Evolutionary conservation across 2,329 filamentous ascomycete species (phyloP).

Genomic region (Cyphellophora europaea): DNA sequence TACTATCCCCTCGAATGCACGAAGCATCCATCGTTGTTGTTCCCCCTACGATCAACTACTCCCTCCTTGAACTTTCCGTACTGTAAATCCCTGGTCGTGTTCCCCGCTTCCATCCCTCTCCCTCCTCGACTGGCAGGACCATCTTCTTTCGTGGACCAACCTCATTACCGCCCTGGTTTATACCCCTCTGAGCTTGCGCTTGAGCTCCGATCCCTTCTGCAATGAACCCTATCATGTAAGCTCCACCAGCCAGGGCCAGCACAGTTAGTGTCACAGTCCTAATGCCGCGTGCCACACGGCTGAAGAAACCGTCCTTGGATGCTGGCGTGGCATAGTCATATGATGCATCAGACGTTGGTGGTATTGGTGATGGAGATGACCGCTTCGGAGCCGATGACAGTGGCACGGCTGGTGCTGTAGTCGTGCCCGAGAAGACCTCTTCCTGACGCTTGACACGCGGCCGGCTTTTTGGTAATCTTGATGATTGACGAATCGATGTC

Average conservation of each 20-base stretch:
- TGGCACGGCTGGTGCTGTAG: conserved; percentile 5
- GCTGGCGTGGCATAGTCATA: background rate
- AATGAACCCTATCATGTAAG: conserved; percentile 16
- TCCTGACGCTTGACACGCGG: conserved; percentile 15
- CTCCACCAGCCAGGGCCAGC: conserved; percentile 8
- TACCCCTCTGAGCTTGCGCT: conserved; percentile 12
- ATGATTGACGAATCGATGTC: background rate
- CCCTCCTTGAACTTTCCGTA: conserved; percentile 18
- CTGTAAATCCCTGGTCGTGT: conserved; percentile 17
- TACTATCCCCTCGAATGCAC: too few species aligned
- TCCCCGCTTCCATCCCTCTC: background rate
- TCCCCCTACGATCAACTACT: too few species aligned
- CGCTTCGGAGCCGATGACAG: background rate
- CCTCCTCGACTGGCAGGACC: conserved; percentile 9
- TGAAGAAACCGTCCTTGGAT: conserved; percentile 1
- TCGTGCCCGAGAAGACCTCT: conserved; percentile 17
- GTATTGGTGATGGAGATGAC: background rate
- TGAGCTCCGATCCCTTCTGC: conserved; percentile 16
- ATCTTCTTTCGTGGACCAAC: conserved; percentile 16
- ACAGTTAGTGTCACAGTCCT: conserved; percentile 8
- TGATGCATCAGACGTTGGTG: background rate
- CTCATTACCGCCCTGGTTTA: conserved; percentile 6
- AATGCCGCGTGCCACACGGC: conserved; percentile 7
- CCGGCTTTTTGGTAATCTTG: background rate
- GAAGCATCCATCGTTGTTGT: too few species aligned